Conservation (phyloP, 345 rosid species). For the Eucalyptus camaldulensis region DNA sequence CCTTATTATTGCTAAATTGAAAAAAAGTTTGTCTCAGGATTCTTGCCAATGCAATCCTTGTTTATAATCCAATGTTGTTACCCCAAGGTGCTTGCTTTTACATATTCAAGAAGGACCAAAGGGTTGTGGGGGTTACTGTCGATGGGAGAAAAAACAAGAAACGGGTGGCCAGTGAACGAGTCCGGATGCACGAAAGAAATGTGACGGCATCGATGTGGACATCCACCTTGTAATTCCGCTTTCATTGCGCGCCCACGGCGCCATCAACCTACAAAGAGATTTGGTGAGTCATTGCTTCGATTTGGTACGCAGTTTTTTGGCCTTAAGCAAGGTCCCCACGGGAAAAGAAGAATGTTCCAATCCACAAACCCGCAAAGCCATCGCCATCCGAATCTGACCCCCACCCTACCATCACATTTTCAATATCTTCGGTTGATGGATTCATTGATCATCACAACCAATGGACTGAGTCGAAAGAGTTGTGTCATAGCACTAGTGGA, state of each 20-base stretch:
- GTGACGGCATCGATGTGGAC: not conserved
- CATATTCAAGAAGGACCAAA: not conserved
- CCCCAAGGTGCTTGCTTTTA: not conserved
- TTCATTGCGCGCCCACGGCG: not conserved
- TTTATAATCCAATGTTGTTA: not conserved
- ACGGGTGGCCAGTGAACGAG: not conserved
- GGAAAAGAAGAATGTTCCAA: not conserved
- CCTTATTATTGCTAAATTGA: not conserved
- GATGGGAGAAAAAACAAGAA: not conserved
- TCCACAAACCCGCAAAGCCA: not conserved
- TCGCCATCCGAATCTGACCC: not conserved
- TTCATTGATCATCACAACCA: not conserved
- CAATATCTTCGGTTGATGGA: not conserved
- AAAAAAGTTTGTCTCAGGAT: not conserved
- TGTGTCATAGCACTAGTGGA: not conserved
- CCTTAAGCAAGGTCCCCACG: not conserved
- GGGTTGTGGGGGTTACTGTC: not conserved
- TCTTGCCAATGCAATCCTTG: not conserved
- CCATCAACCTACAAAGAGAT: not conserved
- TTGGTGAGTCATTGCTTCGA: not conserved
- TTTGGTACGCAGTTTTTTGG: not conserved
- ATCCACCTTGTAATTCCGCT: not conserved
- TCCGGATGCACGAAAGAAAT: not conserved
- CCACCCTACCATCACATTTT: not conserved
- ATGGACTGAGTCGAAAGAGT: not conserved